Evolutionary conservation across 495 filamentous ascomycete species (phyloP).

Genomic region (Penicillium malachiteum): DNA sequence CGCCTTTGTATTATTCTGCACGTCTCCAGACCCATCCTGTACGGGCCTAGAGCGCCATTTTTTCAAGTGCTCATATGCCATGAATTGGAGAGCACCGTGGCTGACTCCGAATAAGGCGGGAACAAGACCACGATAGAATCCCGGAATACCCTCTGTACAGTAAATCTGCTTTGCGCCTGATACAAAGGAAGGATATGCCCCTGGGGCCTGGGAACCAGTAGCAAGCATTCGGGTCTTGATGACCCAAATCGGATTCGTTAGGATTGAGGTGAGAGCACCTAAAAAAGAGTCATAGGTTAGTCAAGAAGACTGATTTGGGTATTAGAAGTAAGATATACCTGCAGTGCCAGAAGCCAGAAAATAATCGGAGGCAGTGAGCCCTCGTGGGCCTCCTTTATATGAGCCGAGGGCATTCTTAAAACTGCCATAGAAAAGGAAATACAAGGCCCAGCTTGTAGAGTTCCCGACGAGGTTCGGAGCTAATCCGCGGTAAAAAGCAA

Average conservation of each 20-base stretch:
- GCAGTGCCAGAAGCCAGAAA: slow-evolving; percentile 77
- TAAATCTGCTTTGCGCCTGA: slow-evolving; percentile 66
- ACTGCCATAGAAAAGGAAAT: slow-evolving; percentile 73
- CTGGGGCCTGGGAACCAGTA: slow-evolving; percentile 65
- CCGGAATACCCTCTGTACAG: slow-evolving; percentile 64
- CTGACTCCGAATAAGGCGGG: slow-evolving; percentile 87
- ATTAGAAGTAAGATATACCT: slow-evolving; percentile 40
- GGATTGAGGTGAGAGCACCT: slow-evolving; percentile 68
- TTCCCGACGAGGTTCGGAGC: slow-evolving; percentile 90
- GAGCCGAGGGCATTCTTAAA: slow-evolving; percentile 49
- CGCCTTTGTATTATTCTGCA: slow-evolving; percentile 3
- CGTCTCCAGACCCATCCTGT: not conserved
- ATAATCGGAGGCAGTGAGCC: slow-evolving; percentile 72
- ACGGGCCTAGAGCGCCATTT: slow-evolving; percentile 42
- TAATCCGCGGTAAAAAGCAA: slow-evolving; percentile 82
- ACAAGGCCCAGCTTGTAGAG: slow-evolving; percentile 84
- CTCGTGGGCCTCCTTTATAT: slow-evolving; percentile 14
- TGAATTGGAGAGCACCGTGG: slow-evolving; percentile 94
- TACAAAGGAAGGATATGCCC: slow-evolving; percentile 77
- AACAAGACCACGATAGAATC: slow-evolving; percentile 81
- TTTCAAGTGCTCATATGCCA: slow-evolving; percentile 89
- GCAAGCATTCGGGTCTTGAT: slow-evolving; percentile 97
- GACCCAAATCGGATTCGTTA: slow-evolving; percentile 98
- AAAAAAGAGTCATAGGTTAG: not conserved
- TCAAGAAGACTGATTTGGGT: not conserved